Conservation (phyloP, 495 filamentous ascomycete genomes). For the Xylaria castorea region DNA sequence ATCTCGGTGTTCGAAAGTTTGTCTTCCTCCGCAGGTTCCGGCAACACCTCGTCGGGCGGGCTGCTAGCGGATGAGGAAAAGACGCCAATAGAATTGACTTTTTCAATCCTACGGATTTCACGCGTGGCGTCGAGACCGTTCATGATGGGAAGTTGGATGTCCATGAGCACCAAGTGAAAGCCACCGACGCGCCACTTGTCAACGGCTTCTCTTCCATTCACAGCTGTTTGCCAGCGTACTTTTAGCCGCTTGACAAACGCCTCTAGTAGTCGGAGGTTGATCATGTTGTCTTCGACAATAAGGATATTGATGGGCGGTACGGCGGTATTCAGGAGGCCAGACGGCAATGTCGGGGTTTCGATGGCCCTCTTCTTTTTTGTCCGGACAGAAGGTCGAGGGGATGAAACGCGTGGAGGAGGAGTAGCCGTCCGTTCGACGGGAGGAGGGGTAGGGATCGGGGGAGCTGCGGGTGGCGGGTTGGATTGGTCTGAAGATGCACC, state of each 20-base stretch:
- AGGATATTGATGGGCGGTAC: slow-evolving; percentile 97
- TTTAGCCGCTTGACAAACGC: slow-evolving; percentile 96
- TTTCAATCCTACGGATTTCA: slow-evolving; percentile 89
- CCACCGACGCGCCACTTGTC: slow-evolving; percentile 91
- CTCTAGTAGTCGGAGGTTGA: slow-evolving; percentile 91
- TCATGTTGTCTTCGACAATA: slow-evolving; percentile 98
- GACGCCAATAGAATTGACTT: slow-evolving; percentile 87
- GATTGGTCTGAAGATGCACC: slow-evolving; percentile 57
- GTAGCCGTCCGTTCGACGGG: slow-evolving; percentile 48
- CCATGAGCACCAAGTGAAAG: slow-evolving; percentile 98
- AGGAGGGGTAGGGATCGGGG: slow-evolving; percentile 41
- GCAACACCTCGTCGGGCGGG: slow-evolving; percentile 45
- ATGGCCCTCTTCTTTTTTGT: slow-evolving; percentile 64
- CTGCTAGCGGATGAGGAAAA: slow-evolving; percentile 63
- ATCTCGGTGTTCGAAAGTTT: slow-evolving; percentile 71
- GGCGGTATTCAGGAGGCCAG: slow-evolving; percentile 77
- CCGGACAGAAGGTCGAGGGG: slow-evolving; percentile 57
- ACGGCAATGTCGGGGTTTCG: slow-evolving; percentile 59
- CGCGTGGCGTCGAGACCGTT: slow-evolving; percentile 95
- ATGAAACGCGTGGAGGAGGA: slow-evolving; percentile 66
- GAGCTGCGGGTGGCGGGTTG: slow-evolving; percentile 37
- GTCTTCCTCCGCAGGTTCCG: slow-evolving; percentile 63
- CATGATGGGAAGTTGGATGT: slow-evolving; percentile 98
- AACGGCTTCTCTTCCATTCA: slow-evolving; percentile 92
- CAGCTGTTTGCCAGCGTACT: slow-evolving; percentile 96